Base-by-base conservation (phyloP, 306 rosid species). In the Lagenaria siceraria region DNA sequence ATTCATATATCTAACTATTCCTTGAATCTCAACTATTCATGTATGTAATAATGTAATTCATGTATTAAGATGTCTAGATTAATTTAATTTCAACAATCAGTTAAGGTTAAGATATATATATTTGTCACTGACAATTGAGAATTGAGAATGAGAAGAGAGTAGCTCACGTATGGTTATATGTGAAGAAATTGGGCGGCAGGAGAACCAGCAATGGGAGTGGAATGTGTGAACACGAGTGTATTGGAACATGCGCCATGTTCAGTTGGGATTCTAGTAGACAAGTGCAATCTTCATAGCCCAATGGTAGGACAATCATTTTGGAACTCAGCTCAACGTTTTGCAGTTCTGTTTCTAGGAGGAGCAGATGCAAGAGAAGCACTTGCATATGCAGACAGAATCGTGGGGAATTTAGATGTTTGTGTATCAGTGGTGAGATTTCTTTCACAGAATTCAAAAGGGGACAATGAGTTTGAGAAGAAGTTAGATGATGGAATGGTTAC, bases 331-430 rank as follows among this genome's bases (percentile, higher is more conserved):
- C 66, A 63, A 7, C 74, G 72, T 5, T 51, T 87, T 0, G 92
- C 77, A 0, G 51, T 94, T 48, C 35, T 94, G 58, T 94, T 92
- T 66, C 62, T 94, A 0, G 98, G 97, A 8, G 97, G 98, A 4
- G 87, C 90, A 0, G 98, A 94, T 71, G 70, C 92, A 0, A 81
- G 98, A 69, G 98, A 94, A 81, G 96, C 98, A 3, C 88, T 94
- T 46, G 81, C 84, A 55, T 88, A 82, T 5, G 98, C 96, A 0
- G 97, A 92, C 77, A 84, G 93, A 10, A 84, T 92, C 85, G 79
- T 75, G 0, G 78, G 61, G 0, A 82, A 79, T 31, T 27, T 13
- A 0, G 83, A 81, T 0, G 88, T 91, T 15, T 76, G 22, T 0
- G 40, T 91, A 5, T 86, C 88, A 0, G 97, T 93, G 35, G 58